Evolutionary conservation across 257 asterid species (phyloP), one percentile per base, ranked within the genome.

Genomic region (Cordia subcordata): DNA sequence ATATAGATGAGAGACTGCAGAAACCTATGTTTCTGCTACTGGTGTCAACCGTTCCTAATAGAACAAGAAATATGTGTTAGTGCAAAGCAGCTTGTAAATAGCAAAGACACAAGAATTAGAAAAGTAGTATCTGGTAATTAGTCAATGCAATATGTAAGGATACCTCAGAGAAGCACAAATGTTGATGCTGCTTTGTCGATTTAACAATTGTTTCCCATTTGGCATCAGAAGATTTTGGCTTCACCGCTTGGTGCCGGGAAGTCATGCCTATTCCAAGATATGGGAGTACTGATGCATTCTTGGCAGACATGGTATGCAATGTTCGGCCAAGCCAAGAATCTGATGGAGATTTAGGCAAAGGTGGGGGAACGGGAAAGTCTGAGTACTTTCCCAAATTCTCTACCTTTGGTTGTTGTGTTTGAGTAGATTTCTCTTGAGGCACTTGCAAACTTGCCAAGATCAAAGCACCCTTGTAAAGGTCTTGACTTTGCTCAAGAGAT

Each of bases 271-370:
- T 59, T 37, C 70, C 72, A 18, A 46, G 53, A 60, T 70, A 60
- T 19, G 72, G 27, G 58, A 8, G 77, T 18, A 19, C 63, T 5
- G 71, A 61, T n/a, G 73, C 22, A 70, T 73, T 80, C 64, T 62
- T 84, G 1, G 68, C 8, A 20, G 84, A 72, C 60, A 87, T 60
- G 55, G 91, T 75, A 60, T 95, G 95, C 78, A 91, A 78, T n/a
- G 94, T 79, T 19, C 96, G 88, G 42, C 68, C 75, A 45, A 90
- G 95, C 97, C 97, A 90, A 21, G 97, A 90, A 75, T 89, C 96
- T 5, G 94, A 75, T 32, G 95, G 95, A 66, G 94, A 80, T 78
- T 79, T 75, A 1, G 89, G 94, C 53, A 84, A 78, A 17, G 96
- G 86, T n/a, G 92, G 92, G n/a, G 93, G 81, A 58, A 46, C 70